These are phyloP conservation scores for Tylopilus cervinicoccineus DNA, from an alignment of 768 basidiomycete genomes.

Conservation along the genomic window DNA sequence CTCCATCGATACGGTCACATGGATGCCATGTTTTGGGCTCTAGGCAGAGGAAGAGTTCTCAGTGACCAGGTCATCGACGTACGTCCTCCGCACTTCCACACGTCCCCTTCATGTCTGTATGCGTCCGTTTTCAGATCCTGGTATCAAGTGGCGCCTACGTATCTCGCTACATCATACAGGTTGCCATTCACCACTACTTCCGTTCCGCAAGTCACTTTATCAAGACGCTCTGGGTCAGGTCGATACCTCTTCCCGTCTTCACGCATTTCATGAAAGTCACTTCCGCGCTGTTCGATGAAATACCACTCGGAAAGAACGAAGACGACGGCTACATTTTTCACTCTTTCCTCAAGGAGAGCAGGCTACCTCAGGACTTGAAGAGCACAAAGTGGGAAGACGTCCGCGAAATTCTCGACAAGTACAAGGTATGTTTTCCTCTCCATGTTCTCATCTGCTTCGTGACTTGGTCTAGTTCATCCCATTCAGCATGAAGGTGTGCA, in stretches of 20 bases:
- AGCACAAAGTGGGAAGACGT: slow-evolving; percentile 61
- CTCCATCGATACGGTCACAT: slow-evolving; percentile 66
- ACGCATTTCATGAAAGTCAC: slow-evolving; percentile 60
- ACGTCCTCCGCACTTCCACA: slow-evolving; percentile 28
- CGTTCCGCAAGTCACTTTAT: slow-evolving; percentile 69
- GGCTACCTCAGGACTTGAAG: slow-evolving; percentile 56
- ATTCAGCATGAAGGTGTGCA: slow-evolving; percentile 61
- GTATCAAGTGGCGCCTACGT: slow-evolving; percentile 72
- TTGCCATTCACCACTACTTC: slow-evolving; percentile 77
- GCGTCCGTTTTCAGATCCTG: slow-evolving; percentile 49
- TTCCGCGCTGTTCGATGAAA: slow-evolving; percentile 55
- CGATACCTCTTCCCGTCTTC: slow-evolving; percentile 57
- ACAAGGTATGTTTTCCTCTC: slow-evolving; percentile 44
- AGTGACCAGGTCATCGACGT: slow-evolving; percentile 68
- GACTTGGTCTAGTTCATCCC: slow-evolving; percentile 61
- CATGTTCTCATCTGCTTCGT: slow-evolving; percentile 5
- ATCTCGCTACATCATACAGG: slow-evolving; percentile 75
- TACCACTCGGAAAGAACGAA: slow-evolving; percentile 68
- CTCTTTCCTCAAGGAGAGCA: slow-evolving; percentile 65
- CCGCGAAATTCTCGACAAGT: slow-evolving; percentile 63
- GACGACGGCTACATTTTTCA: slow-evolving; percentile 69
- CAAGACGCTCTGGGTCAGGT: slow-evolving; percentile 71
- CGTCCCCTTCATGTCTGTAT: slow-evolving; percentile 24
- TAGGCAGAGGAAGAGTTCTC: slow-evolving; percentile 65
- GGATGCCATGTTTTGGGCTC: slow-evolving; percentile 71